Evolutionary conservation across 2,329 filamentous ascomycete genomes (phyloP), one percentile per base, ranked within the genome.

Genomic region (Pseudogymnoascus sp.): DNA sequence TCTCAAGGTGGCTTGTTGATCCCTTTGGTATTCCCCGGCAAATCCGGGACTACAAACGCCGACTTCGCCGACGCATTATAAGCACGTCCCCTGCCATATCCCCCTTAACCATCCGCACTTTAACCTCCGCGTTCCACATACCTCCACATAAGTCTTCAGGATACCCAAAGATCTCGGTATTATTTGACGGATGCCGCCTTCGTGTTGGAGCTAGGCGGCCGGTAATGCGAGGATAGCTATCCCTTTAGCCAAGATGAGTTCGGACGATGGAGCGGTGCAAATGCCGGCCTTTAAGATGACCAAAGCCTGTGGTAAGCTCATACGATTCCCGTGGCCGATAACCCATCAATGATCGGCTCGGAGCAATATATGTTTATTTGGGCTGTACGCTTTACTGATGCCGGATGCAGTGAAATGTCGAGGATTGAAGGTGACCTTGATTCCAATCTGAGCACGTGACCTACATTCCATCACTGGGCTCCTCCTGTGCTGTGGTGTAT

Each of bases 401-500:
- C 50, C 17, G 9, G 17, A 19, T 57, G 28, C 10, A 65, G 64
- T 65, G 36, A 65, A 65, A 60, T 65, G 64, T 35, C 59, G 64
- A 28, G 35, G 64, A 60, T 36, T 64, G 53, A 65, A 65, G 64
- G 64, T 65, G 57, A 57, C 47, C 31, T 57, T 57, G 9, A 35
- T 36, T 62, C 31, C 50, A 42, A 15, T 50, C 21, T 13, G 28
- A 11, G 8, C 33, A 28, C n/a, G 23, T 35, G 44, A 50, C 31
- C 19, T 33, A 42, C 19, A 13, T 35, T 26, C 6, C 17, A 26
- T 59, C 11, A 31, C 36, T 60, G 28, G 35, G 23, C 64, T 57
- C 63, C 65, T 38, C 64, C 47, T 47, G 28, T 47, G 21, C 28
- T 26, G 21, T 23, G 21, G 5, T 26, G 28, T 19, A 33, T 57